Evolutionary conservation across 805 yeast species (phyloP).

Genomic region (Sugiyamaella mastotermitis): DNA sequence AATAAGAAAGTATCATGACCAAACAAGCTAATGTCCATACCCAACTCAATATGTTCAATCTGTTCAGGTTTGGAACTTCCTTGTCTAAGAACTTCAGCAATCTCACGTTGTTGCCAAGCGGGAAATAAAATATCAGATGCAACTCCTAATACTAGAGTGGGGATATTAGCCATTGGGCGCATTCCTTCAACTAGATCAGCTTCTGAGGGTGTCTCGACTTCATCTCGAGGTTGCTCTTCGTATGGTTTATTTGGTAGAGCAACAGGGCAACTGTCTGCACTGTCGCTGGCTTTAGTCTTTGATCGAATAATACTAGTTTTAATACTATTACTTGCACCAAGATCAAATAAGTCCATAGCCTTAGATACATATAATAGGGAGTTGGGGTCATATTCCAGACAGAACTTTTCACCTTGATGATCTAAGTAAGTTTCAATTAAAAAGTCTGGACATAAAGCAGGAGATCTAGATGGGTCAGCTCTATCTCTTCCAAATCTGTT

Average conservation of each 20-base stretch:
- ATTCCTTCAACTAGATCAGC: constrained; percentile 65
- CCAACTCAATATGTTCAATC: constrained; percentile 64
- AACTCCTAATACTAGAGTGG: constrained; percentile 80
- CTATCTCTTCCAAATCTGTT: constrained; percentile 83
- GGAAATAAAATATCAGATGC: constrained; percentile 90
- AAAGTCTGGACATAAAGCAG: constrained; percentile 91
- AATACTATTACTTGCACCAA: constrained; percentile 38
- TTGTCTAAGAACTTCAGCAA: constrained; percentile 50
- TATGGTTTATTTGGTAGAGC: constrained; percentile 49
- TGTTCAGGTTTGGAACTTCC: constrained; percentile 27
- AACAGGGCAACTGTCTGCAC: constrained; percentile 10
- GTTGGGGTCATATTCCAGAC: constrained; percentile 85
- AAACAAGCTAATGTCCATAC: constrained; percentile 68
- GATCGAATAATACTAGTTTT: constrained; percentile 9
- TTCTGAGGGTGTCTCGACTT: constrained; percentile 43
- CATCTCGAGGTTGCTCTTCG: constrained; percentile 42
- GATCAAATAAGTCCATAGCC: constrained; percentile 91
- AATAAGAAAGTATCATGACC: constrained; percentile 91
- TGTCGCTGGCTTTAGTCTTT: constrained; percentile 4
- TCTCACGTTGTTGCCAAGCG: constrained; percentile 88
- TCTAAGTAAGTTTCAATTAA: constrained; percentile 88
- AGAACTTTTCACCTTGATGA: constrained; percentile 92
- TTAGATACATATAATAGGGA: constrained; percentile 81
- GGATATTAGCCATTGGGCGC: constrained; percentile 52
- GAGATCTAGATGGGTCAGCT: constrained; percentile 69